phyloP scores from a whole-genome alignment of 192 early-diverging fungal genomes.

The Rhizoclosmatium globosum region DNA sequence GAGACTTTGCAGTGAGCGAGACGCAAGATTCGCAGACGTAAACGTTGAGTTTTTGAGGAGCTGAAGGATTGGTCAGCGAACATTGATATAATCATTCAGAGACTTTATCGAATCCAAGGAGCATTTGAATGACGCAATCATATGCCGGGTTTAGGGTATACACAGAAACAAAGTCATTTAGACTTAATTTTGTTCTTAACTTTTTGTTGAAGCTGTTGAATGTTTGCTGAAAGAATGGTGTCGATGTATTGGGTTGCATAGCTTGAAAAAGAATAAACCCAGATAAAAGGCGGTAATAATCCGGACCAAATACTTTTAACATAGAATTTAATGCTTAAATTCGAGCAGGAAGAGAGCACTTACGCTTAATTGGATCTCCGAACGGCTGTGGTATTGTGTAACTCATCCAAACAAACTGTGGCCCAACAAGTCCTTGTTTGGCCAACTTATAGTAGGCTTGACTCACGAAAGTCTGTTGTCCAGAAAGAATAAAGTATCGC shows the following conservation, averaged over 20 bases:
- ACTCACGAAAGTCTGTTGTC: conserved; percentile 16
- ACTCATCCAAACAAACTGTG: conserved; percentile 31
- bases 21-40: not conserved
- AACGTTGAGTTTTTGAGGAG: conserved; percentile 11
- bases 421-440: conserved; percentile 4
- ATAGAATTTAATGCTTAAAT: no score
- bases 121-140: conserved; percentile 26
- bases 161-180: conserved; percentile 3
- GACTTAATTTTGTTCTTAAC: not conserved
- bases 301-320: conserved; percentile 15
- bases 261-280: conserved; percentile 11
- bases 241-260: conserved; percentile 18
- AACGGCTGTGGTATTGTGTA: conserved; percentile 16
- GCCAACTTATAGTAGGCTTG: conserved; percentile 1
- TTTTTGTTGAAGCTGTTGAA: conserved; percentile 4
- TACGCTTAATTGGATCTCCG: conserved; percentile 12
- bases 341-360: not conserved
- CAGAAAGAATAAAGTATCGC: conserved; percentile 18
- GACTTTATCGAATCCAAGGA: conserved; percentile 21
- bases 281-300: conserved; percentile 2
- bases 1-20: not conserved
- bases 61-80: not conserved
- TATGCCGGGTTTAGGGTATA: conserved; percentile 8
- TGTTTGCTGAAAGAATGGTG: conserved; percentile 6
- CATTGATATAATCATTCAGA: not conserved